Evolutionary conservation across 805 yeast species (phyloP).

Genomic region (Alloascoidea hylecoeti): DNA sequence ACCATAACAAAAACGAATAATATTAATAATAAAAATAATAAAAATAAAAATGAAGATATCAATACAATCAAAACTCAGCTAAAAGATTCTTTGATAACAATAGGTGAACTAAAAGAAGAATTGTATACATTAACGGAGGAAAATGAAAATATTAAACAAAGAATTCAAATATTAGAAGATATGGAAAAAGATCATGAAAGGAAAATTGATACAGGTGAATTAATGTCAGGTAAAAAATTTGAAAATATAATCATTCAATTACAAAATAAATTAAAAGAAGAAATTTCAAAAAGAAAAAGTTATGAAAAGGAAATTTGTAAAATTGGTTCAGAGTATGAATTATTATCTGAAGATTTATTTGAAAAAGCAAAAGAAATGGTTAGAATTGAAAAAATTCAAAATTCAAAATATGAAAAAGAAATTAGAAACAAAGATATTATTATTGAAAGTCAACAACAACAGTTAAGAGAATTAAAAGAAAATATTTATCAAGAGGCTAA

Average conservation of each 20-base stretch:
- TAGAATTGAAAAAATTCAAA: constrained; percentile 54
- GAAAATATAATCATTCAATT: neutral
- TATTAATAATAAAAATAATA: too few relatives aligned
- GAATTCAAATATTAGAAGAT: neutral
- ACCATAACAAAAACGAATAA: too few relatives aligned
- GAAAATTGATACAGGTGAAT: neutral
- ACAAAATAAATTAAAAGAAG: neutral
- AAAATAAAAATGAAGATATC: too few relatives aligned
- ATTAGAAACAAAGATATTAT: constrained; percentile 55
- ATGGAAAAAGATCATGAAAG: neutral
- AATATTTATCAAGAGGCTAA: neutral
- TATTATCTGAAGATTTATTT: constrained; percentile 61
- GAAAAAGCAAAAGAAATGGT: constrained; percentile 82
- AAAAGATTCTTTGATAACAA: too few relatives aligned
- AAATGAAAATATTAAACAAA: neutral
- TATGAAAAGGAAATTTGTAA: neutral
- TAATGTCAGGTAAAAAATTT: neutral
- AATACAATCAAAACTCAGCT: too few relatives aligned
- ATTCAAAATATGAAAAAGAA: constrained; percentile 30
- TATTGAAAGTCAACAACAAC: constrained; percentile 49
- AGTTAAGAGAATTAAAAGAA: constrained; percentile 35
- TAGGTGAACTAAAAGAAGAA: too few relatives aligned
- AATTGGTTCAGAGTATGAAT: constrained; percentile 54
- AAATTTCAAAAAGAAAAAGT: neutral
- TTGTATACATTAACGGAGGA: neutral